Evolutionary conservation across 441 rosid genomes (phyloP), one percentile per base, ranked within the genome.

Genomic region (Kokia cookei): DNA sequence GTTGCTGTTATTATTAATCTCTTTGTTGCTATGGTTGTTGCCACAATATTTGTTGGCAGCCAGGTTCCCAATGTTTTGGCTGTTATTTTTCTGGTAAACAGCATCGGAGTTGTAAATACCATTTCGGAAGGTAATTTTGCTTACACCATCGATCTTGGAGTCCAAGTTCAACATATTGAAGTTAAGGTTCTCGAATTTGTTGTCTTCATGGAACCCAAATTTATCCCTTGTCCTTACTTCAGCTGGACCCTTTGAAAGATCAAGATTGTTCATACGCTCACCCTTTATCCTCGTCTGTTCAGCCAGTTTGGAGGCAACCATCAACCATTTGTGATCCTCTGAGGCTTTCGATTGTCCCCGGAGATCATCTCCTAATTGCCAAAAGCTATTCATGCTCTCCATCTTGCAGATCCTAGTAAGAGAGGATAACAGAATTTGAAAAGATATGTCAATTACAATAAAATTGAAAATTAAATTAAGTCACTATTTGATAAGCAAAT

Each of bases 361-460:
- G 15, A 95, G 94, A 80, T 93, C 98, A 77, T 95, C 98, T 12
- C 96, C 99, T 79, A 93, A 72, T 70, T 93, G 90, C 99, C 99
- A 95, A 82, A 88, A 93, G 88, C 91, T 91, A 29, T 80, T 83
- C 80, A 87, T 77, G 77, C n/a, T 88, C 67, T 85, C 93, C 93
- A 89, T 90, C 80, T 76, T 81, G 76, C 85, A 73, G 81, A 64
- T 54, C 76, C 82, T 74, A 65, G 54, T 10, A 70, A 58, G 48
- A 77, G 5, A 75, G 11, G 29, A 29, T n/a, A 61, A 75, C 64
- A 15, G 7, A 9, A 63, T 55, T 65, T 43, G 17, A 7, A 57
- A 68, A 17, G 37, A 66, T 24, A 26, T 2, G 55, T 14, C 17
- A 47, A 51, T 47, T 45, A 2, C 55, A n/a, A 19, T 19, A 19